Evolutionary conservation across 805 yeast genomes (phyloP), one percentile per base, ranked within the genome.

Genomic region (Pichia scutulata): DNA sequence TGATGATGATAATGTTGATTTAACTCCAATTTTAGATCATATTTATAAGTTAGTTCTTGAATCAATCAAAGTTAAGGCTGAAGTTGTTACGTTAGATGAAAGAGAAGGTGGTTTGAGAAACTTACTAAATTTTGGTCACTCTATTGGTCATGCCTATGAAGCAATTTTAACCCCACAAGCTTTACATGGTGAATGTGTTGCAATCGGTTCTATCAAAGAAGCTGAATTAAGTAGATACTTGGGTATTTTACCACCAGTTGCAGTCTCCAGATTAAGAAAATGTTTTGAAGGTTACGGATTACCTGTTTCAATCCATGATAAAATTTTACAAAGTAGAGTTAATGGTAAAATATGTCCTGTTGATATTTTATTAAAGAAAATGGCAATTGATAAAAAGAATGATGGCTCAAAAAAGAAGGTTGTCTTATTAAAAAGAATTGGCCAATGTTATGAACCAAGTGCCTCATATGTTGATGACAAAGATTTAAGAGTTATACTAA

Each of bases 101-200:
- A 84, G 95, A 61, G 99, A 93, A 69, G 89, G 96, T 45, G 93
- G 96, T 4, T 76, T 93, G 57, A 79, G 99, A 70, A 93, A 93
- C 67, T 70, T 93, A 56, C 75, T 93, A 53, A 93, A 93, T 69
- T 93, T 92, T 64, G 99, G 99, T 36, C 99, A 93, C 67, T 80
- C 97, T 26, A 90, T 93, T 60, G 99, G 99, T 43, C 99, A 93
- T 67, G 99, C 99, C 21, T 89, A 86, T 57, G 99, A 93, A 72
- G 98, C 99, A n/a, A 82, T 93, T 36, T 74, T 93, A 55, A 90
- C 98, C 4, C 99, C 99, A 9, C 89, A 90, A 67, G 93, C 96
- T 23, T 76, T 93, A 43, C 99, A 93, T 63, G 99, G 99, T 53
- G 99, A 93, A 70, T 93, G 99, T 76, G 99, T 93, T n/a, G 77